These are phyloP conservation scores for Chaetomium strumarium DNA, from an alignment of 2,329 filamentous ascomycete genomes.

Conservation along the genomic window DNA sequence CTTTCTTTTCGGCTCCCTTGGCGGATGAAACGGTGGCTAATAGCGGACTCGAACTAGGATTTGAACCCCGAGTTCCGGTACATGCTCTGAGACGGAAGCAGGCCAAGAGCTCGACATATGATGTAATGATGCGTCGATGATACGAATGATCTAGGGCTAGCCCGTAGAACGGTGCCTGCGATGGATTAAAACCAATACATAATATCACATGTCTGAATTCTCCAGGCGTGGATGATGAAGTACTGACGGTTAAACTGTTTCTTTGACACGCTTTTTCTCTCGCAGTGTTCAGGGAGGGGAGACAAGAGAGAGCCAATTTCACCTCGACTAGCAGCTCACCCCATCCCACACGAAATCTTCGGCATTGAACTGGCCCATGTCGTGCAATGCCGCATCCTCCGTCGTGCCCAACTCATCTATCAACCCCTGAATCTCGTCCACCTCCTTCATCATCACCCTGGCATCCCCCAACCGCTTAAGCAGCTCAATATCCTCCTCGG, in stretches of 20 bases:
- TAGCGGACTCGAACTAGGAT: constrained; percentile 22
- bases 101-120: not conserved
- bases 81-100: constrained; percentile 29
- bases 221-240: too few relatives aligned
- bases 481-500: constrained; percentile 11
- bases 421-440: constrained; percentile 15
- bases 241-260: too few relatives aligned
- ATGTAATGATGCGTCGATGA: not conserved
- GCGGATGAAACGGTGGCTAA: not conserved
- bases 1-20: not conserved
- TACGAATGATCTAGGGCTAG: not conserved
- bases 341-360: not conserved
- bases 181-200: not conserved
- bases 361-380: not conserved
- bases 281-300: too few relatives aligned
- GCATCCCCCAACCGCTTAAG: constrained; percentile 12
- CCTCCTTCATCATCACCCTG: constrained; percentile 11
- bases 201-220: too few relatives aligned
- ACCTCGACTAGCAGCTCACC: not conserved
- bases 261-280: too few relatives aligned
- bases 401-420: not conserved
- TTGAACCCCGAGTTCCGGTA: constrained; percentile 34
- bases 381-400: not conserved
- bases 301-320: too few relatives aligned
- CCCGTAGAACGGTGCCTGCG: not conserved